Evolutionary conservation across 176 grass and related monocot genomes (phyloP), one percentile per base, ranked within the genome.

Genomic region (Hsuehochloa calcarea): DNA sequence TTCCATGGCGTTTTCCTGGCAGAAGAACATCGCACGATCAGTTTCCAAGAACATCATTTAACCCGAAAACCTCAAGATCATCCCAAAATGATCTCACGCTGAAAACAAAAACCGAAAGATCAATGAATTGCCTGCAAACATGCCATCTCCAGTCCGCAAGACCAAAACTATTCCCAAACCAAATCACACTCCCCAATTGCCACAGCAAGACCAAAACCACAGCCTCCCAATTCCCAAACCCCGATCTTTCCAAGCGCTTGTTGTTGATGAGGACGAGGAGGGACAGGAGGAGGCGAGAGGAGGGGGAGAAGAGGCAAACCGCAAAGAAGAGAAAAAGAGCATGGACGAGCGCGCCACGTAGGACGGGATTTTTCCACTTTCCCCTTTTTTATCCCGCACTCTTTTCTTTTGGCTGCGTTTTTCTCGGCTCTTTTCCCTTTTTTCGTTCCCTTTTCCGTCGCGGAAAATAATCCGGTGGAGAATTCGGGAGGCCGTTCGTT

Each of bases 291-390:
- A 20, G 40, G 22, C 10, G 23, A 22, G 77, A 31, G 9, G 59
- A n/a, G 26, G 11, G 11, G 14, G 51, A 45, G 55, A 35, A 17
- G 59, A 51, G 46, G 56, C 9, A 23, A 58, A 34, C 31, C 31
- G 31, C 31, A 1, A 34, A 34, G 31, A 34, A 3, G 31, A 93
- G 86, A 80, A 96, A 89, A 93, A 85, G 93, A 78, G 86, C 45
- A 86, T 4, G 89, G 68, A 0, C 27, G 22, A 19, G 68, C 6
- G 80, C n/a, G 86, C 93, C 93, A 93, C 93, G 91, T 96, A 70
- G 86, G 93, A 89, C 79, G 26, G 61, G 86, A 89, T 87, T 87
- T 95, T 92, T 86, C 26, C 63, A 45, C 22, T 65, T 90, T 9
- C 44, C 15, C 45, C 27, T 16, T 10, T 43, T 64, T 58, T 50